These are phyloP conservation scores for Paramecium sexaurelia DNA, from an alignment of 73 alveolate genomes.

Conservation along the genomic window DNA sequence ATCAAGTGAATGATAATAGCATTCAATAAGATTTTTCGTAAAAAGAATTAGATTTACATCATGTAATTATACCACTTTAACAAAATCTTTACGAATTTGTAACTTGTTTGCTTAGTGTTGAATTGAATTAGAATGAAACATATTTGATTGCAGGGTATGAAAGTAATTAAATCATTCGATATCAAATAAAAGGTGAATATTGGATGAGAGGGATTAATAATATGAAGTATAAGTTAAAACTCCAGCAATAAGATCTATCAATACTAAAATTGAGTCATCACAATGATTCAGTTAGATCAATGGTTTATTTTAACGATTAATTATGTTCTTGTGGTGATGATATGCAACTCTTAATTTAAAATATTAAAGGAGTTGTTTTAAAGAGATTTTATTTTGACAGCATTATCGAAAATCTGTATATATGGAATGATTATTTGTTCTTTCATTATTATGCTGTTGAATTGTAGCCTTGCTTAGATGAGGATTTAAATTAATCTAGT, in stretches of 20 bases:
- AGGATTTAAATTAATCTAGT: not conserved
- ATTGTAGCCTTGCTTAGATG: not conserved
- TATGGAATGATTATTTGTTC: not conserved
- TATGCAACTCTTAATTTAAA: not conserved
- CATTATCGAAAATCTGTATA: not conserved
- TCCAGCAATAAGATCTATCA: too few species aligned
- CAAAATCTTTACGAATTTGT: not conserved
- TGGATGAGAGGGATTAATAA: not conserved
- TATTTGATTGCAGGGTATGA: not conserved
- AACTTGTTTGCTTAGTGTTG: not conserved
- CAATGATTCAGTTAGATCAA: not conserved
- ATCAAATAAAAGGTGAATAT: not conserved
- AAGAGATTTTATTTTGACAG: not conserved
- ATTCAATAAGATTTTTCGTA: not conserved
- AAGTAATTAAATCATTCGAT: not conserved
- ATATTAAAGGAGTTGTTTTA: not conserved
- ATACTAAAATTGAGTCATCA: not conserved
- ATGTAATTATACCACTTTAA: not conserved
- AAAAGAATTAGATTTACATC: not conserved
- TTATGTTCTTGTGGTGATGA: slow-evolving; percentile 17
- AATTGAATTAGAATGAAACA: not conserved
- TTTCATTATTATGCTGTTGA: not conserved
- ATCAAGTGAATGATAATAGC: not conserved
- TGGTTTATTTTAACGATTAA: not conserved
- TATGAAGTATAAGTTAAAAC: not conserved